Evolutionary conservation across 2,329 filamentous ascomycete genomes (phyloP).

Genomic region (Akanthomyces uredinophilus): DNA sequence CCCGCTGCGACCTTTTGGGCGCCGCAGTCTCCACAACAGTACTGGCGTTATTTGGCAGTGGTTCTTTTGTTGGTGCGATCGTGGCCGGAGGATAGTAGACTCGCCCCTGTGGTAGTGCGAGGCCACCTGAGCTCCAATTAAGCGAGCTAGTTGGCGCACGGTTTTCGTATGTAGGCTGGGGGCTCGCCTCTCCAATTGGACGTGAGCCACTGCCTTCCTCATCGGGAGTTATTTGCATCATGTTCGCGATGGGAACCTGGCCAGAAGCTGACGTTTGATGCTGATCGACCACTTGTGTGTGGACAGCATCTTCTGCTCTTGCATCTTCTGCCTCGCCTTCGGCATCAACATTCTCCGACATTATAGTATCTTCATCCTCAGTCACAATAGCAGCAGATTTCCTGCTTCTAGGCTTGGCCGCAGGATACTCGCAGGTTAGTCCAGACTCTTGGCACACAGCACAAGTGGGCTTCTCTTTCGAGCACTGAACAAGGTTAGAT

Average conservation of each 20-base stretch:
- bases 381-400: constrained; percentile 20
- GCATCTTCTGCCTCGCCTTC: constrained; percentile 14
- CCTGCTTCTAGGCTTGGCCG: constrained; percentile 25
- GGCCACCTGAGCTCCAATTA: constrained; percentile 1
- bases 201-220: constrained; percentile 3
- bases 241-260: background rate
- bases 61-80: constrained; percentile 2
- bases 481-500: constrained; percentile 31
- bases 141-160: background rate
- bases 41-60: constrained; percentile 1
- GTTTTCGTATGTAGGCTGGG: background rate
- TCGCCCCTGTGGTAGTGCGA: constrained; percentile 20
- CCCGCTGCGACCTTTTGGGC: background rate
- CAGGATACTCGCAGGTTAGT: constrained; percentile 35
- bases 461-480: constrained; percentile 36
- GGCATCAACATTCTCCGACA: constrained; percentile 7
- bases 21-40: background rate
- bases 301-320: background rate
- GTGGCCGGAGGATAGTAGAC: constrained; percentile 18
- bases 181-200: constrained; percentile 6
- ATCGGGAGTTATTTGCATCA: constrained; percentile 11
- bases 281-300: background rate
- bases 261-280: background rate
- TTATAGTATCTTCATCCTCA: constrained; percentile 18
- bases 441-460: constrained; percentile 30